Base-by-base conservation (phyloP, 202 grass and related monocot species). In the Zizania palustris region DNA sequence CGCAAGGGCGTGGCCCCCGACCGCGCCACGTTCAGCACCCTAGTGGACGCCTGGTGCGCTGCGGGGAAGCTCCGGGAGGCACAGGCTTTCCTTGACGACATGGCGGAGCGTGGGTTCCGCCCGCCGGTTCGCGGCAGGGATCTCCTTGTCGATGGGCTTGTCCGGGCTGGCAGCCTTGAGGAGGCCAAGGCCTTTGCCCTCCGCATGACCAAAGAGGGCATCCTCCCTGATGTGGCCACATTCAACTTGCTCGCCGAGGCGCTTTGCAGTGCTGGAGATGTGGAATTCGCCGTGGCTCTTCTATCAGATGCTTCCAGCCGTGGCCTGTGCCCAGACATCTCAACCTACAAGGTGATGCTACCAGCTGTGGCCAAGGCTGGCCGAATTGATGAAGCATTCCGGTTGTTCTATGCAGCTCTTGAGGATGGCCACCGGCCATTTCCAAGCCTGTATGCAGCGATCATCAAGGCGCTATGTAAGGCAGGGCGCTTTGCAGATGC, bases 181-280 rank as follows among this genome's bases (percentile, higher is more conserved):
- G 86, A 91, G 45, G 91, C 91, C 62, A 98, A 98, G 80, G 83
- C 83, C 43, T 88, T 98, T 58, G 91, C 89, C 11, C 89, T 83
- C 75, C 96, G 87, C 18, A 92, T 98, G 85, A 98, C 91, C 76
- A 98, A 98, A 83, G 95, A 98, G 78, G 95, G 95, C 42, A 35
- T 88, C 61, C 81, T 98, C 63, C 95, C 95, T 18, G 91, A 98
- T 67, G 85, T 95, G 49, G 80, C 80, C 19, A 92, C 89, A 75
- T 98, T 98, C 83, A 94, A 98, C 62, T 98, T 91, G 15, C 84
- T 98, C 11, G 80, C 93, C 20, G 86, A 98, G 51, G 89, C 87
- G 14, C 87, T 98, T 35, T 92, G 95, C 81, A 84, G 38, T 45
- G 80, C 91, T 36, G 87, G 87, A 2, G 95, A 95, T 58, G 85